phyloP scores from a whole-genome alignment of 106 monocot species.

The Phalaenopsis equestris region DNA sequence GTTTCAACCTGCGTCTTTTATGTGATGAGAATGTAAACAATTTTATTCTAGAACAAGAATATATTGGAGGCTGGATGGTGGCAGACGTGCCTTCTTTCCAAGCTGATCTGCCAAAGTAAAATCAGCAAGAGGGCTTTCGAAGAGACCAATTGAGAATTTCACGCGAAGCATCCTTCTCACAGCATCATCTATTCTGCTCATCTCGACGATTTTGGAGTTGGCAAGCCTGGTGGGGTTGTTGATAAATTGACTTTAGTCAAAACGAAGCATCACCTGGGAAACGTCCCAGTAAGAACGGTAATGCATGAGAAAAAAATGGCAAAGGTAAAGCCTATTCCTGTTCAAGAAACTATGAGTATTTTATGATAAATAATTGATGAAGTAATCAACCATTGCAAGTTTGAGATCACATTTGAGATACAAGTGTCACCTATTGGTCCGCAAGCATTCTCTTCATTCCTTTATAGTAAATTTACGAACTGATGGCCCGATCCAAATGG shows the following conservation, averaged over 20 bases:
- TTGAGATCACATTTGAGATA: no score
- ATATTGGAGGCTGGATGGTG: neutral
- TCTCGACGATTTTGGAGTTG: slow-evolving; percentile 33
- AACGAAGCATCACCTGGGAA: slow-evolving; percentile 59
- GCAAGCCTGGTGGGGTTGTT: slow-evolving; percentile 27
- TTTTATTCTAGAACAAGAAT: neutral
- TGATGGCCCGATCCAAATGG: no score
- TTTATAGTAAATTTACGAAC: no score
- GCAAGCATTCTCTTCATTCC: no score
- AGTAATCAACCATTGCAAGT: no score
- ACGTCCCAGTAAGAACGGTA: no score
- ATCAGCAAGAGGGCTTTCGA: slow-evolving; percentile 69
- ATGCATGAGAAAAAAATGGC: no score
- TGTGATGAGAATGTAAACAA: neutral
- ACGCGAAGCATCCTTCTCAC: slow-evolving; percentile 68
- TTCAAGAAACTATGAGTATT: no score
- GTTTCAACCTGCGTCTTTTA: neutral
- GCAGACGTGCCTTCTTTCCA: slow-evolving; percentile 42
- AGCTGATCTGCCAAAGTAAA: slow-evolving; percentile 43
- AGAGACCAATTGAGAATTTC: slow-evolving; percentile 77
- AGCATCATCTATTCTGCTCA: slow-evolving; percentile 78
- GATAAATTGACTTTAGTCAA: slow-evolving; percentile 35
- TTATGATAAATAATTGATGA: no score
- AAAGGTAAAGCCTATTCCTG: no score
- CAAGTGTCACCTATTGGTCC: no score